A percentile compares a stretch with the other conserved stretches of the same genome.
Conservation (phyloP, 768 basidiomycete genomes). For the Suillus subaureus region DNA sequence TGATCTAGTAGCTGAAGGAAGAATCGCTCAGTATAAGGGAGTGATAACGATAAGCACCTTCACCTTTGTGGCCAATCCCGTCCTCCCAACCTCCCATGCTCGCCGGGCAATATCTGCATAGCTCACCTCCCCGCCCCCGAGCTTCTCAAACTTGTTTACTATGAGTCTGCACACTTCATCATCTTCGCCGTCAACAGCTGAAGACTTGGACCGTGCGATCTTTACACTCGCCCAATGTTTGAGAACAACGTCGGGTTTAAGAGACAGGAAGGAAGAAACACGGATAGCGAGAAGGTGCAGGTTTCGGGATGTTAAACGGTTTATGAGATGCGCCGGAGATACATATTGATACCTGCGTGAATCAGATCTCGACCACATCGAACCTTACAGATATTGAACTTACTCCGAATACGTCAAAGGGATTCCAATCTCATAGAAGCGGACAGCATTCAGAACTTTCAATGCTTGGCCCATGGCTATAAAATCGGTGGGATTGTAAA, state of each 20-base stretch:
- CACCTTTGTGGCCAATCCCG: conserved; percentile 84
- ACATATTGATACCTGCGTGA: conserved; percentile 71
- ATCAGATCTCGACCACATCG: conserved; percentile 9
- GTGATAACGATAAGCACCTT: not conserved
- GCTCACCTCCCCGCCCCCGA: conserved; percentile 79
- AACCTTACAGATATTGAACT: conserved; percentile 29
- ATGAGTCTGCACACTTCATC: conserved; percentile 80
- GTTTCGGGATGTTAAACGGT: conserved; percentile 82
- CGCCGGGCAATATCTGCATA: conserved; percentile 94
- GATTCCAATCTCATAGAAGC: conserved; percentile 90
- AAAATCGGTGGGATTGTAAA: conserved; percentile 91
- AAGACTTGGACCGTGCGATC: conserved; percentile 72
- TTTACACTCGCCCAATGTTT: conserved; percentile 97
- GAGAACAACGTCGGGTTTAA: conserved; percentile 85
- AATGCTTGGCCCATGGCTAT: conserved; percentile 90
- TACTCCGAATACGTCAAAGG: conserved; percentile 92
- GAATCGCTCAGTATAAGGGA: conserved; percentile 3
- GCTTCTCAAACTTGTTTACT: conserved; percentile 85
- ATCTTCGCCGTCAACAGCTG: conserved; percentile 65
- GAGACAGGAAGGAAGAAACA: conserved; percentile 79
- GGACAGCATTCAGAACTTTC: conserved; percentile 91
- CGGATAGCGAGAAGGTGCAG: conserved; percentile 91
- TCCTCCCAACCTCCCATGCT: conserved; percentile 88
- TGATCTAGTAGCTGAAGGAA: conserved; percentile 78
- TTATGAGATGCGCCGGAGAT: conserved; percentile 79